A percentile compares a stretch with the other conserved stretches of the same genome.
phyloP scores from a whole-genome alignment of 441 rosid species.

The Gossypium gossypioides region DNA sequence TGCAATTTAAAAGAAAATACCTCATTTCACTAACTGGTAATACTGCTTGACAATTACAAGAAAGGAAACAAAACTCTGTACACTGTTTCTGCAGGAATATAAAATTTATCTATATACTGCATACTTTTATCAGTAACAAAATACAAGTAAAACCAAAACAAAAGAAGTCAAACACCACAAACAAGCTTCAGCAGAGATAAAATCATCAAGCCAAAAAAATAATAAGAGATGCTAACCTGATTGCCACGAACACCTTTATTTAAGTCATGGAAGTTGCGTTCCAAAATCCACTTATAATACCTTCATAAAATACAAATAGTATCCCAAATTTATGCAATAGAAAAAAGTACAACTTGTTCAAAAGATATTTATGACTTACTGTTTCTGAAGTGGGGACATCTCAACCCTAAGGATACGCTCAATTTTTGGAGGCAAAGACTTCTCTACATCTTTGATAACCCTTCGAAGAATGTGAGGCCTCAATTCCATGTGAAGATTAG shows the following conservation, averaged over 20 bases:
- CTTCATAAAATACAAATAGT: constrained; percentile 30
- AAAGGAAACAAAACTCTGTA: constrained; percentile 15
- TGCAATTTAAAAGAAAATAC: constrained; percentile 26
- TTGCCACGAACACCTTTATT: constrained; percentile 99
- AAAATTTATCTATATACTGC: neutral
- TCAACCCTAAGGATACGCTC: constrained; percentile 99
- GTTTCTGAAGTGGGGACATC: constrained; percentile 99
- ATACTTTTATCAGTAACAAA: neutral
- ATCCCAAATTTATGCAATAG: neutral
- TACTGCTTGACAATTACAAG: constrained; percentile 1
- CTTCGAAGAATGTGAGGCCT: constrained; percentile 98
- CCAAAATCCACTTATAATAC: constrained; percentile 98
- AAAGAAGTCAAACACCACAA: neutral
- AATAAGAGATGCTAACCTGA: constrained; percentile 50
- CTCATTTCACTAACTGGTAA: constrained; percentile 12
- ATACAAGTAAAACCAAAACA: neutral
- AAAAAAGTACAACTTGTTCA: constrained; percentile 5
- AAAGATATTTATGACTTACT: constrained; percentile 36
- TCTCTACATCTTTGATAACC: constrained; percentile 98
- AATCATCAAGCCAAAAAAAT: constrained; percentile 11
- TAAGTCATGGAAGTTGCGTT: constrained; percentile 96
- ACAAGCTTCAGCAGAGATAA: neutral
- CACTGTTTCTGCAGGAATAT: neutral
- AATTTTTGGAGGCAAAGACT: constrained; percentile 96
- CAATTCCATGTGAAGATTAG: constrained; percentile 94